phyloP scores from a whole-genome alignment of 306 rosid species.

The Adenanthera pavonina region DNA sequence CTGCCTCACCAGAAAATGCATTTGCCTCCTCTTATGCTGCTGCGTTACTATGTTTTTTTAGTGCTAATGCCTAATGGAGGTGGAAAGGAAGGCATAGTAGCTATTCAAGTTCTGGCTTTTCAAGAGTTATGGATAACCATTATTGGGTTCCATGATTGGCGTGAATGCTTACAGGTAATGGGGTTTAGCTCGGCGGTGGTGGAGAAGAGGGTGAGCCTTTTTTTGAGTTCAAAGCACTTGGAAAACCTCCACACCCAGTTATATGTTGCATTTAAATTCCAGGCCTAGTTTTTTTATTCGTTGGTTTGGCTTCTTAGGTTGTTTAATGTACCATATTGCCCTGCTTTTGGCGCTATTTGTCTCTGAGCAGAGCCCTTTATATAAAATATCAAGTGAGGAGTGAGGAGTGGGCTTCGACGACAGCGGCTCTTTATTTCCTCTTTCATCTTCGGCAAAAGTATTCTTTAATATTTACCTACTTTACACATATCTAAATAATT shows the following conservation, averaged over 20 bases:
- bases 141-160: slow-evolving; percentile 54
- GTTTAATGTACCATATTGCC: slow-evolving; percentile 42
- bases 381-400: not conserved
- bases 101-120: slow-evolving; percentile 35
- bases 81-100: slow-evolving; percentile 17
- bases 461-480: too few relatives aligned
- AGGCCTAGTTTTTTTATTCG: slow-evolving; percentile 36
- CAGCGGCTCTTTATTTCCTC: slow-evolving; percentile 37
- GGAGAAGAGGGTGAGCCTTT: slow-evolving; percentile 44
- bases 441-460: slow-evolving; percentile 20
- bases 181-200: slow-evolving; percentile 38
- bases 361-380: not conserved
- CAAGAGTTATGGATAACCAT: slow-evolving; percentile 32
- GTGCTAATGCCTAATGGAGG: slow-evolving; percentile 29
- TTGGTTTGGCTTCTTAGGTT: slow-evolving; percentile 44
- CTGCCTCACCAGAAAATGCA: slow-evolving; percentile 47
- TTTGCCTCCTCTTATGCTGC: not conserved
- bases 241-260: slow-evolving; percentile 38
- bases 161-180: slow-evolving; percentile 40
- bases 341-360: slow-evolving; percentile 28
- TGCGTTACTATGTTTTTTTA: not conserved
- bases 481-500: too few relatives aligned
- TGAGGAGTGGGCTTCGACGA: not conserved
- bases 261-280: slow-evolving; percentile 39
- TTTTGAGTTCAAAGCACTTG: slow-evolving; percentile 51